phyloP scores from a whole-genome alignment of 2,329 filamentous ascomycete species.

The Pseudogymnoascus sp. region DNA sequence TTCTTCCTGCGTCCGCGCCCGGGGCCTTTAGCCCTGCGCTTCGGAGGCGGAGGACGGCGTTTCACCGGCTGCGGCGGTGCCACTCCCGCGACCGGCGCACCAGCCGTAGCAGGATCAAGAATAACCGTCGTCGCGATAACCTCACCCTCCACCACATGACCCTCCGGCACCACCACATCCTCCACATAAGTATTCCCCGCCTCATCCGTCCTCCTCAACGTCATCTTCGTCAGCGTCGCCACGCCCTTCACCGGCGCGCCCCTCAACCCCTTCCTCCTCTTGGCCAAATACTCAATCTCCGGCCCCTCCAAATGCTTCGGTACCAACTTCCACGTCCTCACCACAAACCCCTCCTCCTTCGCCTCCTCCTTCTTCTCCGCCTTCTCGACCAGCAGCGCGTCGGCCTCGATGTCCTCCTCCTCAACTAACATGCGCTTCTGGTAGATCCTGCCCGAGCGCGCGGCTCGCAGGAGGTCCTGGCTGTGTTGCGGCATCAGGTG shows the following conservation, averaged over 20 bases:
- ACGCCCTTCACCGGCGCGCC: slow-evolving; percentile 39
- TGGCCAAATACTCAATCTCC: slow-evolving; percentile 51
- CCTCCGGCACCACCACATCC: slow-evolving; percentile 74
- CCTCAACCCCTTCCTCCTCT: slow-evolving; percentile 52
- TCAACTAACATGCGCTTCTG: slow-evolving; percentile 62
- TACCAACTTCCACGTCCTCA: slow-evolving; percentile 57
- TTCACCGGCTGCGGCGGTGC: slow-evolving; percentile 41
- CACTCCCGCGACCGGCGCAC: slow-evolving; percentile 39
- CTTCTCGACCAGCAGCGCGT: slow-evolving; percentile 43
- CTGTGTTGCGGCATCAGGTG: slow-evolving; percentile 71
- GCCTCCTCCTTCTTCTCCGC: slow-evolving; percentile 52
- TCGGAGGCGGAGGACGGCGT: slow-evolving; percentile 50
- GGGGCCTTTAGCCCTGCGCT: slow-evolving; percentile 73
- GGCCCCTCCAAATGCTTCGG: slow-evolving; percentile 51
- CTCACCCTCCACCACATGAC: slow-evolving; percentile 74
- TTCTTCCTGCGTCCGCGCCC: slow-evolving; percentile 75
- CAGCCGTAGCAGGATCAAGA: slow-evolving; percentile 54
- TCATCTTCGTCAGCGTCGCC: slow-evolving; percentile 63
- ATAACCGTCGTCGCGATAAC: slow-evolving; percentile 60
- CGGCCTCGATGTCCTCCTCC: slow-evolving; percentile 52
- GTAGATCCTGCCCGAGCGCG: slow-evolving; percentile 68
- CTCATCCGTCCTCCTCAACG: slow-evolving; percentile 70
- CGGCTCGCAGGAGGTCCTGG: slow-evolving; percentile 74
- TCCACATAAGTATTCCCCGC: slow-evolving; percentile 78
- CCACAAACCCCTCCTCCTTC: slow-evolving; percentile 45